These are phyloP conservation scores for Boletus rubroflammeus DNA, from an alignment of 768 basidiomycete species.

Conservation along the genomic window DNA sequence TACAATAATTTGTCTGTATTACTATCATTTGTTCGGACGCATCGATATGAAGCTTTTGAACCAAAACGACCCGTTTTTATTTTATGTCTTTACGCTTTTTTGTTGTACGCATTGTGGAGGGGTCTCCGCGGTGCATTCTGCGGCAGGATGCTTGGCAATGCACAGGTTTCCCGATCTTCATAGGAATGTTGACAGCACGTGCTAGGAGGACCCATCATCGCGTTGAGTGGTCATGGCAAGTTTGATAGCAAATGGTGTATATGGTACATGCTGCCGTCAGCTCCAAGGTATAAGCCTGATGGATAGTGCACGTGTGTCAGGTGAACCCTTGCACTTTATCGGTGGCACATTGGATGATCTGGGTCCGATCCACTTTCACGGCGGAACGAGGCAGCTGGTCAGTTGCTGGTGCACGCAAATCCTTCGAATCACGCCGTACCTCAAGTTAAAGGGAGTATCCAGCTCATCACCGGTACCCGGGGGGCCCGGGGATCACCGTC, in stretches of 20 bases:
- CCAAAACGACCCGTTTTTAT: neutral
- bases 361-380: neutral
- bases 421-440: neutral
- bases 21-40: slow-evolving; percentile 12
- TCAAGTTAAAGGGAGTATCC: too few species aligned
- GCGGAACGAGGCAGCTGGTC: neutral
- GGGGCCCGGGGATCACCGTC: neutral
- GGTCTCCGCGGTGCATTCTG: too few species aligned
- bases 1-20: slow-evolving; percentile 20
- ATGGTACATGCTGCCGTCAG: slow-evolving; percentile 8
- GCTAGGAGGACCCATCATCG: neutral
- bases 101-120: neutral
- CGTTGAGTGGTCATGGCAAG: neutral
- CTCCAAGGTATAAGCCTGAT: slow-evolving; percentile 9
- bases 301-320: neutral
- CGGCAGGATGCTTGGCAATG: neutral
- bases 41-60: slow-evolving; percentile 11
- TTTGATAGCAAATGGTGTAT: neutral
- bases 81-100: neutral
- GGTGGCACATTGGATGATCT: too few species aligned
- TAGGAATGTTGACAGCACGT: neutral
- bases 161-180: neutral
- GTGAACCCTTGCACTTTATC: neutral
- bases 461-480: too few species aligned
- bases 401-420: neutral